phyloP scores from a whole-genome alignment of 2,329 filamentous ascomycete species.

The Clonostachys rosea region DNA sequence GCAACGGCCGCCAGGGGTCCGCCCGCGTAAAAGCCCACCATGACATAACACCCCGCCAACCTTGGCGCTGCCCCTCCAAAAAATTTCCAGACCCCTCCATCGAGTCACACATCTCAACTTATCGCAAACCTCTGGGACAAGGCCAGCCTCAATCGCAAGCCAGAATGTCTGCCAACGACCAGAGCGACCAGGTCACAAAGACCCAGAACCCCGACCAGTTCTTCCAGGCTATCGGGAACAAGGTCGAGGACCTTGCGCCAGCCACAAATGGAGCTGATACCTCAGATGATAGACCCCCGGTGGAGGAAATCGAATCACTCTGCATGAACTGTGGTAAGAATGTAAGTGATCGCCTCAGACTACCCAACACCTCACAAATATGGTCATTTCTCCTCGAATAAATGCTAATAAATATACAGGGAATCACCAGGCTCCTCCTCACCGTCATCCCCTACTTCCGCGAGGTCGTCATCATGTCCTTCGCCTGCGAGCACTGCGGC shows the following conservation, averaged over 20 bases:
- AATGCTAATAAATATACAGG: constrained; percentile 44
- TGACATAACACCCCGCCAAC: not conserved
- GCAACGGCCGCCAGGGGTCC: too few relatives aligned
- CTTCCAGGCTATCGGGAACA: constrained; percentile 59
- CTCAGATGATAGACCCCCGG: constrained; percentile 46
- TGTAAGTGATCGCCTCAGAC: constrained; percentile 36
- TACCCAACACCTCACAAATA: not conserved
- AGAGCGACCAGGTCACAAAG: constrained; percentile 17
- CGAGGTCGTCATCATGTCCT: constrained; percentile 96
- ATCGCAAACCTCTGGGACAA: not conserved
- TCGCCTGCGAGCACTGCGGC: constrained; percentile 83
- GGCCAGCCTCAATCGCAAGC: not conserved
- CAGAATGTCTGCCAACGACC: constrained; percentile 35
- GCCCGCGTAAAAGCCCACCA: not conserved
- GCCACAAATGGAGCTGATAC: constrained; percentile 26
- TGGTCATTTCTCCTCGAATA: not conserved
- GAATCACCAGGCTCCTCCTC: constrained; percentile 79
- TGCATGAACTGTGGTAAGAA: constrained; percentile 85
- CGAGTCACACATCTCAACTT: not conserved
- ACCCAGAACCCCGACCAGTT: constrained; percentile 42
- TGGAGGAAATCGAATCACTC: constrained; percentile 70
- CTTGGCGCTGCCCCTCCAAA: constrained; percentile 5
- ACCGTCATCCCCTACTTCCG: constrained; percentile 96
- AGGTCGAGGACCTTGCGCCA: constrained; percentile 47
- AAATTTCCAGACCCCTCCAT: constrained; percentile 20